These are phyloP conservation scores for Trametes punicea DNA, from an alignment of 768 basidiomycete species.

Conservation along the genomic window DNA sequence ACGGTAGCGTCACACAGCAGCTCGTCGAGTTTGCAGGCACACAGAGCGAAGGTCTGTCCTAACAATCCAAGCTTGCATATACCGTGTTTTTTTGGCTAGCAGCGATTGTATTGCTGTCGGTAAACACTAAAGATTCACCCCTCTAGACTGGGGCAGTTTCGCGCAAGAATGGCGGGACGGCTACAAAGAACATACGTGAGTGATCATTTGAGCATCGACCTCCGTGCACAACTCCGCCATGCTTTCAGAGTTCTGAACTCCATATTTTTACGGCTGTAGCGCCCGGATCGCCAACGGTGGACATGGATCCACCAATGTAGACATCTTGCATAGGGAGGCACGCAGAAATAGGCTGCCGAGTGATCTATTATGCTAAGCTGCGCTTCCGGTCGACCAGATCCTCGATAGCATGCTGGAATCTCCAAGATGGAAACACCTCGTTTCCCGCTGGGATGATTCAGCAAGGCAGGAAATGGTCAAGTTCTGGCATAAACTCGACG, in stretches of 20 bases:
- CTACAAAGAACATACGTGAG: conserved; percentile 48
- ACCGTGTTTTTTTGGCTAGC: no score
- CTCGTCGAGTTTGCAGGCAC: background rate
- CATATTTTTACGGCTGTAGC: conserved; percentile 27
- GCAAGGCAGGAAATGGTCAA: conserved; percentile 44
- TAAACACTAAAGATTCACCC: background rate
- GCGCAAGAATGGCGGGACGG: conserved; percentile 55
- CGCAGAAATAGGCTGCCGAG: no score
- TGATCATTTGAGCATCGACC: no score
- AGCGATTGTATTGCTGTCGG: no score
- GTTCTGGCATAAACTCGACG: conserved; percentile 59
- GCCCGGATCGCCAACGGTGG: conserved; percentile 43
- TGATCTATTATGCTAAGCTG: background rate
- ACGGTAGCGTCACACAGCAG: conserved; percentile 21
- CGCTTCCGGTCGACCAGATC: conserved; percentile 36
- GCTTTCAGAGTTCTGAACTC: no score
- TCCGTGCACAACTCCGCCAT: no score
- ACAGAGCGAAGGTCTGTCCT: conserved; percentile 3
- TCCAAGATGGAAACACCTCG: conserved; percentile 50
- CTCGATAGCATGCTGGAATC: conserved; percentile 52
- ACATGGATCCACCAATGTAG: conserved; percentile 48
- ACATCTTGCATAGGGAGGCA: conserved; percentile 55
- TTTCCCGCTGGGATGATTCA: conserved; percentile 39
- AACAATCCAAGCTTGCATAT: background rate
- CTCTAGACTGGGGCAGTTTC: conserved; percentile 45